Base-by-base conservation (phyloP, 1,284 basidiomycete species). In the Gomphus bonarii region DNA sequence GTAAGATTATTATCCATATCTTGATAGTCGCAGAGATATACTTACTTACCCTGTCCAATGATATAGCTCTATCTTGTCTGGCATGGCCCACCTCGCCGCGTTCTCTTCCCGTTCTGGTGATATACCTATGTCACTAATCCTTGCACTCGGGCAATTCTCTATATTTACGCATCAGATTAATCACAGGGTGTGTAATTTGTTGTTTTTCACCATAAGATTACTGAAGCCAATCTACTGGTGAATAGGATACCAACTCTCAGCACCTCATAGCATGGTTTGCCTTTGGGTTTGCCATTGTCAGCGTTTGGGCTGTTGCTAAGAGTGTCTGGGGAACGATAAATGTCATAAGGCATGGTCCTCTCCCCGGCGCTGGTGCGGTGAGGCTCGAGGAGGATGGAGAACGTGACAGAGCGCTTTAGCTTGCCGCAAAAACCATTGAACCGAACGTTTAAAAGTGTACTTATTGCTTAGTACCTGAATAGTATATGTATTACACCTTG, bases 41-140 rank as follows among this genome's bases (percentile, higher is more conserved):
- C 22, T 59, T 18, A 18, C 22, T 35, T 4, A 30, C 18, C 25
- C 33, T 30, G n/a, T 28, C 18, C 31, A 58, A 56, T 9, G 47
- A 22, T 36, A 12, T 40, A 61, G 60, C n/a, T 42, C 56, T 16
- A 40, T 58, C 25, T 28, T 62, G 30, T 59, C 47, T 43, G 60
- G 60, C 5, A 55, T 59, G 28, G 59, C 60, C 38, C 57, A 59
- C 25, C 42, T 58, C 18, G 46, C 56, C 18, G 55, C 61, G 12
- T 59, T 62, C 56, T 57, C 57, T 33, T 50, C 54, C 36, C 55
- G 51, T 10, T 53, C 56, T 16, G 61, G 61, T 38, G 60, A 62
- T 40, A 54, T 62, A n/a, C 57, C 61, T 10, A 49, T 44, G 30
- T 55, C 59, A 33, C 12, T 61, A 9, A 57, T 58, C 22, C 42